Conservation (phyloP, 345 rosid genomes). For the Sapria himalayana region DNA sequence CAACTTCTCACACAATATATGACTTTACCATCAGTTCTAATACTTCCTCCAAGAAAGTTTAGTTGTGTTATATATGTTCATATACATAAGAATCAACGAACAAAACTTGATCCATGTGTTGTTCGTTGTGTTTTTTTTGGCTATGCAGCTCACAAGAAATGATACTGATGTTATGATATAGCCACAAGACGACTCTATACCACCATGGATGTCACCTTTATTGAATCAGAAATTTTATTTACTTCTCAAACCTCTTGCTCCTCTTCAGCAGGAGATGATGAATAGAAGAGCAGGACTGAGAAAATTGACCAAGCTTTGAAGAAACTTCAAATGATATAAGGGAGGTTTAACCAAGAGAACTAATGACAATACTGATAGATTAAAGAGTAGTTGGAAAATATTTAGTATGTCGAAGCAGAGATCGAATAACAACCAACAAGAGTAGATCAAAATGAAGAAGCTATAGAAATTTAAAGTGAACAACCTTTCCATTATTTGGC, state of each 20-base stretch:
- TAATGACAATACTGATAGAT: too few relatives aligned
- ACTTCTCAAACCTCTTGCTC: not conserved
- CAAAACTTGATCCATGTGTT: not conserved
- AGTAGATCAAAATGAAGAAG: too few relatives aligned
- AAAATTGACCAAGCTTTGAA: not conserved
- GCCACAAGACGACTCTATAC: not conserved
- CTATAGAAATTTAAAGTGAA: not conserved
- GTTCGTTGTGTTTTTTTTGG: constrained; percentile 3
- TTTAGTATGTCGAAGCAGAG: too few relatives aligned
- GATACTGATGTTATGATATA: constrained; percentile 2
- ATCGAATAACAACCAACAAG: too few relatives aligned
- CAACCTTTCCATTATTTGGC: not conserved
- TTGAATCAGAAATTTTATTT: not conserved
- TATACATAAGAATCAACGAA: not conserved
- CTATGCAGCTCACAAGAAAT: not conserved
- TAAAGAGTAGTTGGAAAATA: not conserved
- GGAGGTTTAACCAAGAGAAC: too few relatives aligned
- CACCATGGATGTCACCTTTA: constrained; percentile 3
- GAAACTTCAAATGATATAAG: too few relatives aligned
- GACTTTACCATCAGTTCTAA: not conserved
- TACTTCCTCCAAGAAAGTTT: not conserved
- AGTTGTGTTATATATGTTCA: not conserved
- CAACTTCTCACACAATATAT: not conserved
- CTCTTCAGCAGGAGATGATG: constrained; percentile 4
- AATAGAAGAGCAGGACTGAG: constrained; percentile 1